Evolutionary conservation across 139 green algal genomes (phyloP), one percentile per base, ranked within the genome.

Genomic region (Monoraphidium neglectum): DNA sequence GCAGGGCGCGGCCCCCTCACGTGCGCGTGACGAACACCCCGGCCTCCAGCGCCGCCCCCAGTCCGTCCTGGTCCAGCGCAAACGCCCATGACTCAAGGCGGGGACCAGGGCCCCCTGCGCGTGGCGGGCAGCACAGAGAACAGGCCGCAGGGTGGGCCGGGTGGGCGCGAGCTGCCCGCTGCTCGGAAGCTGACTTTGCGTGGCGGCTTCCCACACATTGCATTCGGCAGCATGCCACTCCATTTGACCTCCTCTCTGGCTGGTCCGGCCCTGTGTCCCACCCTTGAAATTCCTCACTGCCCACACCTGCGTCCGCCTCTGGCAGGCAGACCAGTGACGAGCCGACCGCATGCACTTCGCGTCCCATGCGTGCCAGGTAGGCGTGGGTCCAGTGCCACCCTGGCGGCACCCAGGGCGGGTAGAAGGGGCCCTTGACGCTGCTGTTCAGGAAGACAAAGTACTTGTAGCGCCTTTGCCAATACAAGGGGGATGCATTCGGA

Each of bases 301-400:
- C 38, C 47, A 30, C 61, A 84, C 83, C 86, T 60, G 82, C 82
- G 60, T 92, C 87, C 1, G 72, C 74, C 2, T 76, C 63, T 0
- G 90, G 91, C 36, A 95, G 79, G 82, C 91, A 95, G 28, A 93
- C 88, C 4, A 95, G 76, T 4, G 87, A 92, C 13, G 84, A 89
- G 40, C 77, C 76, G 16, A 95, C 88, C 15, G 80, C 80, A 28
- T 84, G 83, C 24, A 85, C 70, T 1, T 69, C 69, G 16, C 59
- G 18, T 26, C 57, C 63, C 54, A 26, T 46, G 49, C 68, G 64
- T 10, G 72, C 67, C 18, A 88, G 60, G 66, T 87, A 94, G 2
- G 90, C 88, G 35, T 82, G 62, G 1, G 89, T 88, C 91, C 91
- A 96, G 77, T 94, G 90, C 89, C 89, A 96, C 21, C 62, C 66